These are phyloP conservation scores for Persicaria tinctoria DNA, from an alignment of 148 eudicot species.

Conservation along the genomic window DNA sequence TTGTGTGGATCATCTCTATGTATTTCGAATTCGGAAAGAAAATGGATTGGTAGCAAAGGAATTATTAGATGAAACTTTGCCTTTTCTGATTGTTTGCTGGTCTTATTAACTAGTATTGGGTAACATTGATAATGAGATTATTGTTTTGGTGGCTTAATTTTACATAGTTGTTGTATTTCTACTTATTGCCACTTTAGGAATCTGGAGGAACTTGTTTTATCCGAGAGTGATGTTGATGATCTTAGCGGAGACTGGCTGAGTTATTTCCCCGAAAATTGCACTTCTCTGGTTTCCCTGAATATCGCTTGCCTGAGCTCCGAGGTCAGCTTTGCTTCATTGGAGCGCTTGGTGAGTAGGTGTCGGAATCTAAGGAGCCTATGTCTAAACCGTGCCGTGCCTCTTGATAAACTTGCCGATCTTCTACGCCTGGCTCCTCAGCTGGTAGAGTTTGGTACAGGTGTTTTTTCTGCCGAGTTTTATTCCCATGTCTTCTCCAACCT, in stretches of 20 bases:
- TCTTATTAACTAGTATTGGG: too few relatives aligned
- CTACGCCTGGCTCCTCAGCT: conserved; percentile 62
- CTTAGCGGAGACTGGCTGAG: conserved; percentile 83
- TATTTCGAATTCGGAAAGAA: too few relatives aligned
- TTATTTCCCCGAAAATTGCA: conserved; percentile 65
- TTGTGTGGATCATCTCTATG: too few relatives aligned
- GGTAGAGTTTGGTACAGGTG: conserved; percentile 76
- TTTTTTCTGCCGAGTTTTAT: conserved; percentile 44
- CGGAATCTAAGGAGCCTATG: too few relatives aligned
- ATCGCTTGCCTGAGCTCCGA: conserved; percentile 71
- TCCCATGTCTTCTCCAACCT: conserved; percentile 52
- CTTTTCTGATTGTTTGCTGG: too few relatives aligned
- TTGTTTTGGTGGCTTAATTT: too few relatives aligned
- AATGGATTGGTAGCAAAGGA: too few relatives aligned
- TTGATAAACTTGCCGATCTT: too few relatives aligned
- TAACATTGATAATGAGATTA: too few relatives aligned
- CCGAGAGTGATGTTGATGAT: conserved; percentile 87
- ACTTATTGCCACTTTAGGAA: conserved; percentile 23
- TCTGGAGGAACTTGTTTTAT: conserved; percentile 60
- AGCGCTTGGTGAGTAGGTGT: conserved; percentile 43
- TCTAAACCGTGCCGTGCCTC: too few relatives aligned
- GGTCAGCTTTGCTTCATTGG: conserved; percentile 60
- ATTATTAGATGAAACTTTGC: too few relatives aligned
- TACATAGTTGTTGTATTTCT: too few relatives aligned
- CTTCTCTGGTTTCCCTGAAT: conserved; percentile 70